Evolutionary conservation across 2,329 filamentous ascomycete genomes (phyloP), one percentile per base, ranked within the genome.

Genomic region (Pestalotiopsis sp.): DNA sequence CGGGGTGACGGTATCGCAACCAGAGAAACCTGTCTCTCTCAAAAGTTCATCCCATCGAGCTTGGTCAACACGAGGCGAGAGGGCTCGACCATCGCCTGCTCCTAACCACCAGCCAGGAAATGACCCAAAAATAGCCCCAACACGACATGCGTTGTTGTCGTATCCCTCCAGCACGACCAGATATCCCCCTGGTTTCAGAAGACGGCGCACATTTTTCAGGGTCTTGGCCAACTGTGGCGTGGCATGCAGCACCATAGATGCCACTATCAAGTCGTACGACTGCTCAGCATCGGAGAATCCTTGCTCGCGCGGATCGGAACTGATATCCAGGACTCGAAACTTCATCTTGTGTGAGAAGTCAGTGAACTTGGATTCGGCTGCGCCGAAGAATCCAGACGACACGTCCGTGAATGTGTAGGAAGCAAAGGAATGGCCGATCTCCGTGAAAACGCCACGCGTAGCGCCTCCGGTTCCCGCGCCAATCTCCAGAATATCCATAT

Each of bases 1-100:
- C 4, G 65, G 64, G 0, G 73, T 73, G 20, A 69, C 58, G 12
- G 73, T 68, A 60, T 78, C 77, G 6, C 77, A 59, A 9, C 76
- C 76, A 1, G 74, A 75, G 67, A 79, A 79, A 4, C 77, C 77
- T n/a, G 72, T 71, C 1, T 71, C 66, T 3, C 66, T 68, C 9
- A 78, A 64, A 5, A 77, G 23, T 3, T 66, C 41, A 7, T 76
- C 64, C 77, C 77, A 80, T 25, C 17, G 7, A 7, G 9, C 52
- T 7, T 7, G n/a, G 17, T 7, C 7, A 25, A 58, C 52, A 17
- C 17, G 17, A 9, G 52, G 38, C 38, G 38, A 39, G 13, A 39
- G 38, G 7, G 13, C 7, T 9, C 38, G 38, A 13, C 38, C 38
- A 9, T 39, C 38, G 38, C 13, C 38, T 7, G 13, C 38, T 7